Base-by-base conservation (phyloP, 805 yeast species). In the Candida germanica region DNA sequence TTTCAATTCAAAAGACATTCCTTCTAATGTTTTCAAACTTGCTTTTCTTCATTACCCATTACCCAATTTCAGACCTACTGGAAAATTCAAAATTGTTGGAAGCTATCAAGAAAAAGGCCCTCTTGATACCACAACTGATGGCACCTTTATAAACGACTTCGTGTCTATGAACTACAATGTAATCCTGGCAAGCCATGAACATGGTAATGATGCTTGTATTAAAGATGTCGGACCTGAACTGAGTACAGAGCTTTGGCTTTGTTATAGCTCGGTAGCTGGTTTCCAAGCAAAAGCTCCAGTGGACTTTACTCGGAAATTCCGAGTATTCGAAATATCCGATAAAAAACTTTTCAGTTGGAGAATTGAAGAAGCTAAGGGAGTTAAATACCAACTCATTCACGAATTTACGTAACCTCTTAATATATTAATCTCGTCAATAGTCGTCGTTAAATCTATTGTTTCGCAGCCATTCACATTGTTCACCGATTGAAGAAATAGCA, bases 111-210 rank as follows among this genome's bases (percentile, higher is more conserved):
- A 64, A 33, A 64, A 63, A 41, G 69, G 61, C 31, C 51, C 53
- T 2, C 48, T 67, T 27, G 42, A 49, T n/a, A 45, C 61, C 7
- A 46, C 47, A 5, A 57, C 66, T 4, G 58, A 56, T 40, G 26
- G 27, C n/a, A 47, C 53, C 29, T 49, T 62, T 33, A 52, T 54
- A 34, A 55, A 57, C 20, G 72, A 67, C 40, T 50, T 66, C 18
- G 46, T 56, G 26, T 51, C 52, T 30, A 52, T 61, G 31, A 64
- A 64, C 6, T 66, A 65, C 43, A 49, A 61, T 24, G 69, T 52
- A 5, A 58, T 66, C 1, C 53, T 62, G 6, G 71, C 64, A 4
- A 70, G 71, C 6, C 71, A 67, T 41, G 72, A 67, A 42, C 72
- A 67, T 42, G 65, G 60, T 29, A 67, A 67, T 42, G 72, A 66